These are phyloP conservation scores for Aspergillus brasiliensis DNA, from an alignment of 2,329 filamentous ascomycete genomes.

Conservation along the genomic window DNA sequence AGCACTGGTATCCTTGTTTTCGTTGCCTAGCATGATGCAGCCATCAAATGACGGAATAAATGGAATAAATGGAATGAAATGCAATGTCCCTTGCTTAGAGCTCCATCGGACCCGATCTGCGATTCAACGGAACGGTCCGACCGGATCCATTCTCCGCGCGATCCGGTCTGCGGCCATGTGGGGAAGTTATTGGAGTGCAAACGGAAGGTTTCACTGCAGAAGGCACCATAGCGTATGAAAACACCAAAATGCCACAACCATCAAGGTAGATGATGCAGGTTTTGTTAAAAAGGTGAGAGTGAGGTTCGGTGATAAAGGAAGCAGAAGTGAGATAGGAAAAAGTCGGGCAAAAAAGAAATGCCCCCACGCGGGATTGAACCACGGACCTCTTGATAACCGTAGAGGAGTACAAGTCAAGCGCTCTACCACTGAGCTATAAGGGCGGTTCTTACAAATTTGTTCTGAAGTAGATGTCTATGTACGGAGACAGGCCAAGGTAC, in stretches of 20 bases:
- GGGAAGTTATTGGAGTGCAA: neutral
- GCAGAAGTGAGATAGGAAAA: neutral
- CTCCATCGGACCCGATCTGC: neutral
- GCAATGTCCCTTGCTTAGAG: too few relatives aligned
- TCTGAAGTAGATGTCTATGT: neutral
- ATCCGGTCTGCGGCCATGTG: neutral
- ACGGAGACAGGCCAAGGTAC: too few relatives aligned
- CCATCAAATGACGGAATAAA: too few relatives aligned
- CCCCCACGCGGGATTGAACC: neutral
- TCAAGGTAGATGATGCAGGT: accelerated
- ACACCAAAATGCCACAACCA: too few relatives aligned
- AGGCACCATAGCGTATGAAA: neutral
- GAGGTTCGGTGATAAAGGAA: neutral
- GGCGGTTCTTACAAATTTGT: neutral
- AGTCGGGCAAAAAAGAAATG: neutral
- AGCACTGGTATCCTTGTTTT: too few relatives aligned
- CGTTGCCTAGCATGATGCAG: too few relatives aligned
- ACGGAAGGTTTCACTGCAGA: neutral
- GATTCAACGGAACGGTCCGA: neutral
- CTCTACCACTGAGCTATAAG: neutral
- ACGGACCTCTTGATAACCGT: neutral
- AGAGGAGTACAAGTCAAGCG: neutral
- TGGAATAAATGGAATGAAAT: too few relatives aligned
- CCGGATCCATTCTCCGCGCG: neutral
- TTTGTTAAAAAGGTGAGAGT: neutral